A percentile compares a stretch with the other conserved stretches of the same genome.
phyloP scores from a whole-genome alignment of 1,284 basidiomycete genomes.

The Ustilago tritici region DNA sequence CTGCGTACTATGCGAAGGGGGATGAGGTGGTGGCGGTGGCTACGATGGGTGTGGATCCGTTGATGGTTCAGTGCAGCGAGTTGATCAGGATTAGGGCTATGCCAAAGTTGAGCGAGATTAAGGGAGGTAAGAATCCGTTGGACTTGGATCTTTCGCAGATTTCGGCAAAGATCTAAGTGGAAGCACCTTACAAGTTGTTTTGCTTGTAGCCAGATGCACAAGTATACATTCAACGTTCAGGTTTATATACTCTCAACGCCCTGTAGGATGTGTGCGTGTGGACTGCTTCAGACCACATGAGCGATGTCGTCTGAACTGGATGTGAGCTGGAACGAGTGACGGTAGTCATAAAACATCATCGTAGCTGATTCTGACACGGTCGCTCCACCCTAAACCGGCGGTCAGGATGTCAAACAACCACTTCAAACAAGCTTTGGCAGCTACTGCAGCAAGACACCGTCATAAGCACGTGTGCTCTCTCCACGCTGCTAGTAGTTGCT shows the following conservation, averaged over 20 bases:
- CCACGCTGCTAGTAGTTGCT: no score
- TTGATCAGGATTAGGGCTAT: conserved; percentile 83
- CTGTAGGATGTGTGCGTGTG: no score
- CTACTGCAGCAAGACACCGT: neutral
- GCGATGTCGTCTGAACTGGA: neutral
- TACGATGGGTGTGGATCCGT: conserved; percentile 85
- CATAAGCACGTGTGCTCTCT: neutral
- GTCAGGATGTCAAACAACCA: no score
- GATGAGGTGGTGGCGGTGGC: conserved; percentile 85
- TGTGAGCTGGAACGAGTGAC: no score
- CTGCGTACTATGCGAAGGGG: conserved; percentile 82
- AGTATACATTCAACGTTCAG: neutral
- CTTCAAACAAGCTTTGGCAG: no score
- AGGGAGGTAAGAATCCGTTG: conserved; percentile 71
- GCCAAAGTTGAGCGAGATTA: conserved; percentile 82
- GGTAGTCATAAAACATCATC: no score
- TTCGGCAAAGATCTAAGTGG: conserved; percentile 36
- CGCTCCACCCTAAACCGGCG: no score
- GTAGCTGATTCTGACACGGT: no score
- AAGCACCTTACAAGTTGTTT: neutral
- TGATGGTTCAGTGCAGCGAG: conserved; percentile 84
- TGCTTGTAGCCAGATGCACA: no score
- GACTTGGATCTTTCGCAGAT: conserved; percentile 32
- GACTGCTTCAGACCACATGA: neutral
- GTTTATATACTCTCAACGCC: no score